These are phyloP conservation scores for Camellia granthamiana DNA, from an alignment of 148 eudicot species.

Conservation along the genomic window DNA sequence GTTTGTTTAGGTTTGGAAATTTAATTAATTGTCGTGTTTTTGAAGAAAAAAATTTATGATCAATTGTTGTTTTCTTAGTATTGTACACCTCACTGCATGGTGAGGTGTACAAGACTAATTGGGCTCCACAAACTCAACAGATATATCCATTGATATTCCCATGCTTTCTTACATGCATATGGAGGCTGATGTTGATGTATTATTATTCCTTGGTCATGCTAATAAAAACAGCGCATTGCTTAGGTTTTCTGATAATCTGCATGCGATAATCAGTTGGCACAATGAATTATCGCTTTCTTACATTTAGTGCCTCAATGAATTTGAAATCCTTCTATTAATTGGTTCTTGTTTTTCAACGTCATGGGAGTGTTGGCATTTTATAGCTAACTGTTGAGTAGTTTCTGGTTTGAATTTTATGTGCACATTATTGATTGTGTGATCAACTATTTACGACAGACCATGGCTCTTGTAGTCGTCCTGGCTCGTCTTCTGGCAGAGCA, in stretches of 20 bases:
- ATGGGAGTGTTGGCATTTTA: neutral
- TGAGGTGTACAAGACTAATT: no score
- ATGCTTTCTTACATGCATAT: neutral
- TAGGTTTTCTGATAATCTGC: neutral
- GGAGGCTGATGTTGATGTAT: neutral
- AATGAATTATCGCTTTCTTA: neutral
- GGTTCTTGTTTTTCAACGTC: neutral
- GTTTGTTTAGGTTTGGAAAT: neutral
- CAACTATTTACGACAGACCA: conserved; percentile 35
- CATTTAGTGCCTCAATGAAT: neutral
- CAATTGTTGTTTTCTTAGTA: no score
- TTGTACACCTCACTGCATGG: no score
- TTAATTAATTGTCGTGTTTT: no score
- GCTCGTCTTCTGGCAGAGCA: conserved; percentile 56
- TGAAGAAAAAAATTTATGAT: no score
- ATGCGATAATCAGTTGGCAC: neutral
- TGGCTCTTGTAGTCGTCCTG: conserved; percentile 48
- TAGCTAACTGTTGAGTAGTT: neutral
- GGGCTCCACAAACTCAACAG: neutral
- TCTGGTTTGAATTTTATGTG: neutral
- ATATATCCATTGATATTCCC: neutral
- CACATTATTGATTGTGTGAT: conserved; percentile 16
- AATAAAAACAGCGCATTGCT: neutral
- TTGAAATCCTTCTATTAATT: neutral
- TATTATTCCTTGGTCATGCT: neutral